phyloP scores from a whole-genome alignment of 2,329 filamentous ascomycete species.

The Cladorrhinum sp. region DNA sequence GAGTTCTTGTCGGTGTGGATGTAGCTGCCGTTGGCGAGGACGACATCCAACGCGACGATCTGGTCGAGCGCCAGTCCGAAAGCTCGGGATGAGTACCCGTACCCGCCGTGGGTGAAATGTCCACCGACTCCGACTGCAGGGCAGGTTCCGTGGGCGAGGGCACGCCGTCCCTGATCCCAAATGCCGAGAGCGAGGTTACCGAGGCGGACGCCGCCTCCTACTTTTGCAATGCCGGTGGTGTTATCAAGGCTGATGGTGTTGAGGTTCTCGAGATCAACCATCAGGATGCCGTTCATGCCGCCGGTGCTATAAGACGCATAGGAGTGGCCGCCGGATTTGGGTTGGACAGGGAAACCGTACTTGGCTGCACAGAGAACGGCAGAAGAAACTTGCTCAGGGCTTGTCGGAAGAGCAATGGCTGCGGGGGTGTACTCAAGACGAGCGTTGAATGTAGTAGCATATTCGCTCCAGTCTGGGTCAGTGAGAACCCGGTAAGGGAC shows the following conservation, averaged over 20 bases:
- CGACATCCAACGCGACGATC: slow-evolving; percentile 46
- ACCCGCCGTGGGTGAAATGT: slow-evolving; percentile 47
- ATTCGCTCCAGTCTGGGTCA: slow-evolving; percentile 6
- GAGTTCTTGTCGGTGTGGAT: slow-evolving; percentile 18
- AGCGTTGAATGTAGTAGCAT: slow-evolving; percentile 32
- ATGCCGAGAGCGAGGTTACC: slow-evolving; percentile 42
- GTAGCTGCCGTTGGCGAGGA: slow-evolving; percentile 35
- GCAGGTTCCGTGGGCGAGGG: slow-evolving; percentile 44
- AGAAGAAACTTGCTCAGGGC: slow-evolving; percentile 39
- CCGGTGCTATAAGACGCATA: slow-evolving; percentile 50
- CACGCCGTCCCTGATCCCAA: slow-evolving; percentile 35
- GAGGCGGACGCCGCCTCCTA: slow-evolving; percentile 42
- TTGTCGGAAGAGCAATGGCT: slow-evolving; percentile 33
- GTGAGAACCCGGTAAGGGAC: slow-evolving; percentile 2
- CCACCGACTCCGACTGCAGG: slow-evolving; percentile 45
- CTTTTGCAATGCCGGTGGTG: slow-evolving; percentile 32
- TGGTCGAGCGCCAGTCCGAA: slow-evolving; percentile 53
- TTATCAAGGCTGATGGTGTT: slow-evolving; percentile 34
- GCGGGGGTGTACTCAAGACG: slow-evolving; percentile 33
- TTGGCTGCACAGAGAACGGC: slow-evolving; percentile 46
- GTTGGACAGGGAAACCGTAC: slow-evolving; percentile 45
- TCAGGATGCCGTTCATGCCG: slow-evolving; percentile 40
- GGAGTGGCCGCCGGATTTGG: slow-evolving; percentile 52
- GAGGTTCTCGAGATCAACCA: slow-evolving; percentile 41
- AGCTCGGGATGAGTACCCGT: slow-evolving; percentile 41